Evolutionary conservation across 139 green algal genomes (phyloP).

Genomic region (Haematococcus lacustris): DNA sequence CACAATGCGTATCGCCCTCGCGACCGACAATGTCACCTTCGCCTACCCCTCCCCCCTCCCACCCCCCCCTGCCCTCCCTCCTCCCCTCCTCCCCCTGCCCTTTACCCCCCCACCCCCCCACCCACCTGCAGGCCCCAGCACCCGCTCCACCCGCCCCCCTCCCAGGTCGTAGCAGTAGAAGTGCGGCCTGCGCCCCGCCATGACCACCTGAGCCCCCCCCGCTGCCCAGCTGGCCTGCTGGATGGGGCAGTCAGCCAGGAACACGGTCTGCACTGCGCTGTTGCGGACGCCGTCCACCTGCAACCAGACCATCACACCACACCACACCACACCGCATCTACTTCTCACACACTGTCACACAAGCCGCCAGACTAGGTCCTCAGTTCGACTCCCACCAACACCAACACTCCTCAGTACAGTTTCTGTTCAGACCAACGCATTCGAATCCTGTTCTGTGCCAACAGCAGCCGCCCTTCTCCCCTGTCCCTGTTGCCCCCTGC

Average conservation of each 20-base stretch:
- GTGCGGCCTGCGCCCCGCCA: slow-evolving; percentile 57
- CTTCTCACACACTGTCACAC: too few species aligned
- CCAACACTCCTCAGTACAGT: not conserved
- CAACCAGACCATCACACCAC: not conserved
- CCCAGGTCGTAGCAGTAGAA: slow-evolving; percentile 87
- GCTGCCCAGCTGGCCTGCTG: slow-evolving; percentile 68
- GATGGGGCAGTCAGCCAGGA: slow-evolving; percentile 83
- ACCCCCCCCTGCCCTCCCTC: not conserved
- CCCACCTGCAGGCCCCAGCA: too few species aligned
- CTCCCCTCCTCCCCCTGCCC: slow-evolving; percentile 13
- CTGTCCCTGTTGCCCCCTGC: too few species aligned
- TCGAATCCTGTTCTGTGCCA: too few species aligned
- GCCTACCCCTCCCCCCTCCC: too few species aligned
- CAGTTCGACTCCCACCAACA: not conserved
- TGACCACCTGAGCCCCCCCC: slow-evolving; percentile 29
- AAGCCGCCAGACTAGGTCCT: not conserved
- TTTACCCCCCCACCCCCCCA: too few species aligned
- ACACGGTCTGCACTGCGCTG: slow-evolving; percentile 69
- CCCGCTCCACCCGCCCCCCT: slow-evolving; percentile 44
- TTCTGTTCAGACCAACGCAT: too few species aligned
- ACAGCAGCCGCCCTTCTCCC: too few species aligned
- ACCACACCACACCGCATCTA: not conserved
- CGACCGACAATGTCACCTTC: too few species aligned
- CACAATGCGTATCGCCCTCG: too few species aligned
- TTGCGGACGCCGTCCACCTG: slow-evolving; percentile 79